Conservation (phyloP, 371 early-diverging fungal species). For the Haplosporangium sp. region DNA sequence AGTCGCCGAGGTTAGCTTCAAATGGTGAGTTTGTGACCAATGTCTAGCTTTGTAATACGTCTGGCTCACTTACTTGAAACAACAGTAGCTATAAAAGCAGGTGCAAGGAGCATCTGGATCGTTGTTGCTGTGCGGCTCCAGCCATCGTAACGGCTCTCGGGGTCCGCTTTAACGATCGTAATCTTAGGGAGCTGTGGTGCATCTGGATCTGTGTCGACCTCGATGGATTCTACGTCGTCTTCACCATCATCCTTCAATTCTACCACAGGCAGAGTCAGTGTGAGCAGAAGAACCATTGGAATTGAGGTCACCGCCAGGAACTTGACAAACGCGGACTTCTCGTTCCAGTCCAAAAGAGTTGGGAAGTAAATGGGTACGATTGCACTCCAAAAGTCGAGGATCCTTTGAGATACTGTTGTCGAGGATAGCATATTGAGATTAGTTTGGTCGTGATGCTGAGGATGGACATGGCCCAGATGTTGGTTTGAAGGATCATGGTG, state of each 20-base stretch:
- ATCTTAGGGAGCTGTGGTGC: slow-evolving; percentile 9
- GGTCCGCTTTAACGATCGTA: slow-evolving; percentile 2
- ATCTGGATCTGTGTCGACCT: neutral
- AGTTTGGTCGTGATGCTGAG: neutral
- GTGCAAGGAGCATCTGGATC: slow-evolving; percentile 43
- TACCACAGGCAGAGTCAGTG: slow-evolving; percentile 70
- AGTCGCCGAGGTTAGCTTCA: too few relatives aligned
- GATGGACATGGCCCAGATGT: slow-evolving; percentile 39
- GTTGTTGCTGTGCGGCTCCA: slow-evolving; percentile 51
- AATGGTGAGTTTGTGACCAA: neutral
- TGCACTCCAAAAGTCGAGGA: slow-evolving; percentile 4
- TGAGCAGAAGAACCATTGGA: slow-evolving; percentile 66
- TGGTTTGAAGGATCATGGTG: slow-evolving; percentile 34
- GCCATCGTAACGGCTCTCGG: slow-evolving; percentile 20
- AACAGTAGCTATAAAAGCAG: slow-evolving; percentile 42
- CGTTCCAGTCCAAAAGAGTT: slow-evolving; percentile 59
- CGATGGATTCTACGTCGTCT: neutral
- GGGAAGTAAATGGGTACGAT: slow-evolving; percentile 62
- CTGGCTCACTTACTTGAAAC: slow-evolving; percentile 30
- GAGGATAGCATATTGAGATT: neutral
- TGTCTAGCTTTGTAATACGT: too few relatives aligned
- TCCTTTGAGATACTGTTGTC: neutral
- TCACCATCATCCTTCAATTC: slow-evolving; percentile 47
- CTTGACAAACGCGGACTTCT: slow-evolving; percentile 66
- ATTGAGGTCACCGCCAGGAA: slow-evolving; percentile 62